Percentiles rank a stretch among this genome's conserved stretches.
phyloP scores from a whole-genome alignment of 2,329 filamentous ascomycete species.

The Cryphonectria radicalis region DNA sequence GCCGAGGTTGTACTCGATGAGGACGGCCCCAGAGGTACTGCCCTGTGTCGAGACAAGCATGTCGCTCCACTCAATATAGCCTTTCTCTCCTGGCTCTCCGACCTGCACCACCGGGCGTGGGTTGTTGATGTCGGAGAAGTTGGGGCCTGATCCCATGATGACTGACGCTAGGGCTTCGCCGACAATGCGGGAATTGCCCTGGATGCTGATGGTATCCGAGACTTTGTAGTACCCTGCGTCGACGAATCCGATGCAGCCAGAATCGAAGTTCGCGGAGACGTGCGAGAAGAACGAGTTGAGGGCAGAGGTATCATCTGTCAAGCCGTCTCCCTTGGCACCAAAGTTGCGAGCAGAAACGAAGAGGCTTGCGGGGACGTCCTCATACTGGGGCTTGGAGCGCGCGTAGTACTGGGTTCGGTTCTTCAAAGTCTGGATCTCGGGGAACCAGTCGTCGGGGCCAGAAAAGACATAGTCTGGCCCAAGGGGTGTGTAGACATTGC shows the following conservation, averaged over 20 bases:
- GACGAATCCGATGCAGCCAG: conserved; percentile 61
- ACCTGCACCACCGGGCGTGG: conserved; percentile 69
- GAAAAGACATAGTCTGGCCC: conserved; percentile 55
- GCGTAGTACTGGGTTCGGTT: conserved; percentile 51
- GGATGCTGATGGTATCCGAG: conserved; percentile 55
- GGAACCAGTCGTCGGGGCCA: conserved; percentile 45
- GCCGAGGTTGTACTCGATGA: conserved; percentile 75
- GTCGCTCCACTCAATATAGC: conserved; percentile 72
- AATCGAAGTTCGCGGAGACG: conserved; percentile 41
- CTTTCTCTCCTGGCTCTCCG: conserved; percentile 62
- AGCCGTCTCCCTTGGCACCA: conserved; percentile 72
- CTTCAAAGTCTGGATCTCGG: conserved; percentile 61
- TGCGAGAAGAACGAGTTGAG: conserved; percentile 39
- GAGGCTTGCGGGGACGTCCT: conserved; percentile 51
- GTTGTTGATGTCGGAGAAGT: conserved; percentile 59
- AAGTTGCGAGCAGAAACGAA: conserved; percentile 66
- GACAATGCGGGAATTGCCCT: conserved; percentile 56
- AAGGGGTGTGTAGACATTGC: conserved; percentile 64
- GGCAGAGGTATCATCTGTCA: conserved; percentile 61
- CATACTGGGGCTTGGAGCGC: conserved; percentile 68
- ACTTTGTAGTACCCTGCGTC: conserved; percentile 68
- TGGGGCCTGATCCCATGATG: conserved; percentile 59
- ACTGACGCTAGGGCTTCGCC: conserved; percentile 59
- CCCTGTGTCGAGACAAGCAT: conserved; percentile 73
- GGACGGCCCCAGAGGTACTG: conserved; percentile 66